Evolutionary conservation across 192 early-diverging fungal genomes (phyloP), one percentile per base, ranked within the genome.

Genomic region (Jimgerdemannia flammicorona): DNA sequence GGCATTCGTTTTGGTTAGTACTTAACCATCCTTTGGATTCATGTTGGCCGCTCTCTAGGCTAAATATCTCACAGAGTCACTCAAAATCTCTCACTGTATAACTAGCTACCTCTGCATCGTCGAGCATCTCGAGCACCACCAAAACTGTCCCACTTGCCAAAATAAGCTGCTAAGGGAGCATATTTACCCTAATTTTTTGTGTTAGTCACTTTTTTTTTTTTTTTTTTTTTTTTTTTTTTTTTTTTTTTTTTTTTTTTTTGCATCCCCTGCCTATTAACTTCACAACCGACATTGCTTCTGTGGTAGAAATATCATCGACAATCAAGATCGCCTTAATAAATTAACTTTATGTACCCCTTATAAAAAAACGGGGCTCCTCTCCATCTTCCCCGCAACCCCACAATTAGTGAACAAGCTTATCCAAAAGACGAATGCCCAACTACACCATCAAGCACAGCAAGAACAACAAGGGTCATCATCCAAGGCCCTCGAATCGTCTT

Each of bases 121-220:
- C 10, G 80, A 81, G 18, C 91, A 95, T 75, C 84, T 95, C 3
- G 67, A 76, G 20, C 79, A 85, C 14, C 80, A 81, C 44, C 80
- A 85, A 43, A 81, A 78, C 44, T 96, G 94, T 70, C 94, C 94
- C 6, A 82, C 83, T 0, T 96, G 94, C 80, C 74, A 79, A 66
- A 75, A 79, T 17, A 59, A 84, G 59, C 77, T 95, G 39, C 82
- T 77, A 43, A 69, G 83, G 39, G 89, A 90, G 75, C 89, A 94
- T 75, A 93, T 95, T 41, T 95, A 85, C 72, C 94, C 94, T 17
- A 95, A 95, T 82, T 94, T 94, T 82, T 76, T 85, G 70, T 78
- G 90, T 91, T 74, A 75, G 87, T 79, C 20, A 40, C 17, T 42
- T 42, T 66, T 41, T 19, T 18, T 43, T 39, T 20, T 72, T 18